A percentile compares a stretch with the other conserved stretches of the same genome.
phyloP scores from a whole-genome alignment of 257 asterid genomes.

The Lantana camara region DNA sequence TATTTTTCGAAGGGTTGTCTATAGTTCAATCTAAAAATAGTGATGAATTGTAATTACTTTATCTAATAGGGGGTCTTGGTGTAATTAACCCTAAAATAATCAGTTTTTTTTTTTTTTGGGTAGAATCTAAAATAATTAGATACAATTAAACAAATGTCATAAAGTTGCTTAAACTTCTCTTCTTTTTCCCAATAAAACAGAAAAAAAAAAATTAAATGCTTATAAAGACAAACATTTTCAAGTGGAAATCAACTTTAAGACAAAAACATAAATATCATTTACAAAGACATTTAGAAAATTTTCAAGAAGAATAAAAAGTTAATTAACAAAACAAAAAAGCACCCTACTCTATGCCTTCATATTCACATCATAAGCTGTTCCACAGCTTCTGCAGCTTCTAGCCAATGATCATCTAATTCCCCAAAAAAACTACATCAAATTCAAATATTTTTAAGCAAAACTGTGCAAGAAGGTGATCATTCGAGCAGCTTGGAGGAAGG shows the following conservation, averaged over 20 bases:
- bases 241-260: not conserved
- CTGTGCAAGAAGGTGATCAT: not conserved
- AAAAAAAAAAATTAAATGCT: too few relatives aligned
- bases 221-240: too few relatives aligned
- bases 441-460: not conserved
- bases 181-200: too few relatives aligned
- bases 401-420: constrained; percentile 19
- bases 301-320: not conserved
- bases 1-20: too few relatives aligned
- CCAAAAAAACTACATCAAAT: not conserved
- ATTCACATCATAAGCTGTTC: constrained; percentile 24
- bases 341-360: constrained; percentile 26
- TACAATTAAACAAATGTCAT: too few relatives aligned
- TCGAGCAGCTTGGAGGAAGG: constrained; percentile 21
- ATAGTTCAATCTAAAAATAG: too few relatives aligned
- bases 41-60: too few relatives aligned
- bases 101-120: too few relatives aligned
- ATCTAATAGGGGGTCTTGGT: too few relatives aligned
- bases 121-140: too few relatives aligned
- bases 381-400: constrained; percentile 12
- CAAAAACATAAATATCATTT: not conserved
- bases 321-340: constrained; percentile 2
- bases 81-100: too few relatives aligned
- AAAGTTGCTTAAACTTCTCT: too few relatives aligned
- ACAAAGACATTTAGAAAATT: constrained; percentile 3